Percentiles rank a stretch among this genome's conserved stretches.
phyloP scores from a whole-genome alignment of 2,329 filamentous ascomycete genomes.

The Ceratocystis cacaofunesta region DNA sequence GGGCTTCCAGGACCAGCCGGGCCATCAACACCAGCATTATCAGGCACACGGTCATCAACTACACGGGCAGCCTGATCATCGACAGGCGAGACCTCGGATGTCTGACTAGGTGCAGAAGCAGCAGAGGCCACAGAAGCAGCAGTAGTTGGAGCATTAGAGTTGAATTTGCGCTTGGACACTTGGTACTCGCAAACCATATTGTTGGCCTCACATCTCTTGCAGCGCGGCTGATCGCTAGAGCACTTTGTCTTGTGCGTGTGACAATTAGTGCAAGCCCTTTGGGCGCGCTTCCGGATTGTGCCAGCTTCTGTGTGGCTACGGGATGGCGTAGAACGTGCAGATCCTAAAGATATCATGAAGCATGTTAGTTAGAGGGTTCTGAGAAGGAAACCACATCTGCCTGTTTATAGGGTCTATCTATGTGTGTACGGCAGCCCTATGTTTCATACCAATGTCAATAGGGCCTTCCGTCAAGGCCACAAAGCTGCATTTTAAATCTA shows the following conservation, averaged over 20 bases:
- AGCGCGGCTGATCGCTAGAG: conserved; percentile 28
- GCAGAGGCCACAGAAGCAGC: background rate
- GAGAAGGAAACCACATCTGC: background rate
- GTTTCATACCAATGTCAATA: conserved; percentile 16
- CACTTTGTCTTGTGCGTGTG: conserved; percentile 32
- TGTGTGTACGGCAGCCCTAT: background rate
- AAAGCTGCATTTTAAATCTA: conserved; percentile 28
- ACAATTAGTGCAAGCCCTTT: conserved; percentile 30
- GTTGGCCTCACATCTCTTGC: conserved; percentile 26
- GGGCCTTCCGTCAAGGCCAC: conserved; percentile 15
- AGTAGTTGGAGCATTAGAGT: conserved; percentile 6
- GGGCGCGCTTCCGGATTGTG: conserved; percentile 28
- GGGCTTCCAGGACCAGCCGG: conserved; percentile 13
- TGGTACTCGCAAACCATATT: conserved; percentile 29
- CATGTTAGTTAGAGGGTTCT: conserved; percentile 1
- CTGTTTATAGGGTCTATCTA: too few relatives aligned
- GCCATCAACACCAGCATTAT: conserved; percentile 14
- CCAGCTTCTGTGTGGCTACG: conserved; percentile 30
- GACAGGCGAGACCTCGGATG: conserved; percentile 2
- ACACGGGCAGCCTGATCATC: conserved; percentile 8
- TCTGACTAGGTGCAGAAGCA: background rate
- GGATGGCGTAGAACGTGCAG: conserved; percentile 28
- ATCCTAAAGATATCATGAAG: conserved; percentile 15
- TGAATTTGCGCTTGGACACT: conserved; percentile 27
- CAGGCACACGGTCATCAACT: conserved; percentile 13